These are phyloP conservation scores for Porphyridium purpureum DNA, from an alignment of 23 red algal genomes.

Conservation along the genomic window DNA sequence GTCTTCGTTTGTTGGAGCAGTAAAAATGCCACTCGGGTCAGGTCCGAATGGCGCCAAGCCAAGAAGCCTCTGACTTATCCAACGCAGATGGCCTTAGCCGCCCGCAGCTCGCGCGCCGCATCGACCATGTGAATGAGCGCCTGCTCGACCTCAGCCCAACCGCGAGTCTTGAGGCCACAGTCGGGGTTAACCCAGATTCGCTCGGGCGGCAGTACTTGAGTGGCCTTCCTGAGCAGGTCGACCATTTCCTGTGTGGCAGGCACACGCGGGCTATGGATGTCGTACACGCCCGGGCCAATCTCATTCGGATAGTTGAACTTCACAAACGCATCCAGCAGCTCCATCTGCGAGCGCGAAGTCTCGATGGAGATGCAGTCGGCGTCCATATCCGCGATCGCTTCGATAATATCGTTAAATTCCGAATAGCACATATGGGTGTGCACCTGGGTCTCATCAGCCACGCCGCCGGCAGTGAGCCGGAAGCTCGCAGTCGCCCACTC, in stretches of 20 bases:
- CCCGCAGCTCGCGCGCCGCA: constrained; percentile 27
- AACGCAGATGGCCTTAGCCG: no score
- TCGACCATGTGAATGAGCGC: constrained; percentile 70
- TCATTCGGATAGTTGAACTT: constrained; percentile 55
- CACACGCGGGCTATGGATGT: constrained; percentile 71
- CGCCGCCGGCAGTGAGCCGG: constrained; percentile 49
- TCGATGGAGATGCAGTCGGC: constrained; percentile 84
- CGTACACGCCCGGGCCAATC: constrained; percentile 76
- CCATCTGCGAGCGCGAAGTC: constrained; percentile 52
- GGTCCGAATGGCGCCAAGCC: no score
- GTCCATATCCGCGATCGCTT: constrained; percentile 61
- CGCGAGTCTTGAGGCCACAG: constrained; percentile 76
- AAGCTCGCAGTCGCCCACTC: constrained; percentile 71
- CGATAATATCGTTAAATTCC: constrained; percentile 77
- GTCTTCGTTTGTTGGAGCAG: no score
- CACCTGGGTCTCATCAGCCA: constrained; percentile 35
- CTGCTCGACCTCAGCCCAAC: constrained; percentile 43
- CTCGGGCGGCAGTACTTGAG: constrained; percentile 16
- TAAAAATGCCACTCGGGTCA: no score
- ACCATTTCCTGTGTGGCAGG: constrained; percentile 28
- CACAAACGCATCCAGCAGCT: constrained; percentile 42
- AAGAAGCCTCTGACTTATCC: no score
- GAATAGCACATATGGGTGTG: constrained; percentile 86
- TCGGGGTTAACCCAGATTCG: constrained; percentile 77
- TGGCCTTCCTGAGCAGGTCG: constrained; percentile 5